These are phyloP conservation scores for Puccinia polysora DNA, from an alignment of 1,284 basidiomycete species.

Conservation along the genomic window DNA sequence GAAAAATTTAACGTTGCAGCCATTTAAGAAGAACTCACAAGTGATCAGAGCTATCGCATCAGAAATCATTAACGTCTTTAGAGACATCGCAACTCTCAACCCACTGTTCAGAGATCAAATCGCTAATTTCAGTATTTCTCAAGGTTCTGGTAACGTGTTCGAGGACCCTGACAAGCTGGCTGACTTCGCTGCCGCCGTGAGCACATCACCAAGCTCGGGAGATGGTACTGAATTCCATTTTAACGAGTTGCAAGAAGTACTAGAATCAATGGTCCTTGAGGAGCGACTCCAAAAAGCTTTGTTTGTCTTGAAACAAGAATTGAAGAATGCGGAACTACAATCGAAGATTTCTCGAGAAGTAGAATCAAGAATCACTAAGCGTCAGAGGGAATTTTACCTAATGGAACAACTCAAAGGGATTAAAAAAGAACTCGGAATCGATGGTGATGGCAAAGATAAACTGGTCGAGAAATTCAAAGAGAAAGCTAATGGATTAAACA, in stretches of 20 bases:
- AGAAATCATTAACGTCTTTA: slow-evolving; percentile 95
- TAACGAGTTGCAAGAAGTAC: slow-evolving; percentile 71
- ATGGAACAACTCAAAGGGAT: slow-evolving; percentile 99
- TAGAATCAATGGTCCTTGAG: slow-evolving; percentile 79
- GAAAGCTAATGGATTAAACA: slow-evolving; percentile 75
- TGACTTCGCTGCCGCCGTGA: slow-evolving; percentile 95
- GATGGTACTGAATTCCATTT: slow-evolving; percentile 25
- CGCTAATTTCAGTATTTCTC: slow-evolving; percentile 91
- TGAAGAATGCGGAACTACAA: slow-evolving; percentile 94
- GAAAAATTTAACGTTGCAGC: slow-evolving; percentile 69
- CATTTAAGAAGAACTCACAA: slow-evolving; percentile 88
- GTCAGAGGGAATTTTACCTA: slow-evolving; percentile 94
- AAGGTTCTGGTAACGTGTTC: slow-evolving; percentile 93
- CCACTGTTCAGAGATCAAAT: slow-evolving; percentile 98
- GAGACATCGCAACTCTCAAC: slow-evolving; percentile 95
- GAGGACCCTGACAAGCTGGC: slow-evolving; percentile 98
- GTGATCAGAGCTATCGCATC: slow-evolving; percentile 93
- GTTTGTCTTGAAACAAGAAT: slow-evolving; percentile 91
- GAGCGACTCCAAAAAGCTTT: slow-evolving; percentile 86
- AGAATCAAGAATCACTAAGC: slow-evolving; percentile 91
- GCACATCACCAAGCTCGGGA: slow-evolving; percentile 69
- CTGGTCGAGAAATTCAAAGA: slow-evolving; percentile 93
- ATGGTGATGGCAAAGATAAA: slow-evolving; percentile 95
- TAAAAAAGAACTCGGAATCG: slow-evolving; percentile 97
- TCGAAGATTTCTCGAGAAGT: slow-evolving; percentile 91